Base-by-base conservation (phyloP, 2,329 filamentous ascomycete species). In the Exophiala xenobiotica region DNA sequence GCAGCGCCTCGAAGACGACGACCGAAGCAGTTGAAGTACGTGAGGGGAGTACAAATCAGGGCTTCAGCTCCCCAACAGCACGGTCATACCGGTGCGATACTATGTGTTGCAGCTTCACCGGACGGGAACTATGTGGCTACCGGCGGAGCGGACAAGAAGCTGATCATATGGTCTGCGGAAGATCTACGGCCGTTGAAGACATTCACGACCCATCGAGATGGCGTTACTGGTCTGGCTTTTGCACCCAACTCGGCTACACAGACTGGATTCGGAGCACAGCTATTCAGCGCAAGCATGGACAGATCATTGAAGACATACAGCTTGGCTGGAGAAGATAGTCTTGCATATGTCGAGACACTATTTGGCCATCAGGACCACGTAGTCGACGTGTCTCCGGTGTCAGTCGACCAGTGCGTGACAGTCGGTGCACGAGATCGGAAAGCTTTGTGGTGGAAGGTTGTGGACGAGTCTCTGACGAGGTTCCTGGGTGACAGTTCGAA, bases 271-370 rank as follows among this genome's bases (percentile, higher is more conserved):
- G 73, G 73, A 27, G 95, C 96, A 65, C 91, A 96, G 70, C 75
- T 99, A 16, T 99, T 95, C 73, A 95, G 90, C 3, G 86, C 87
- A 51, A 93, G 89, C 47, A 88, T 86, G 64, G 93, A 99, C 70
- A 83, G 93, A 35, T 96, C 92, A 2, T 86, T 99, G 66, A 97
- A 97, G 70, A 87, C 95, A 24, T 99, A 92, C 90, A 92, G 87
- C 60, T 75, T 96, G 37, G 57, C 57, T 4, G 74, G 71, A 27
- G 63, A 68, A 4, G 87, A 96, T 62, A 90, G 95, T 67, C 78
- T 96, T 56, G 90, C 92, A 39, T 99, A 97, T 65, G 82, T 96
- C 23, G 93, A 99, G 70, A 97, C 92, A 0, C 78, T 99, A 0
- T 97, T 96, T 66, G 93, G 93, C 38, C 93, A 99, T 71, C 92